These are phyloP conservation scores for Tinospora cordifolia DNA, from an alignment of 164 flowering plant genomes.

Conservation along the genomic window DNA sequence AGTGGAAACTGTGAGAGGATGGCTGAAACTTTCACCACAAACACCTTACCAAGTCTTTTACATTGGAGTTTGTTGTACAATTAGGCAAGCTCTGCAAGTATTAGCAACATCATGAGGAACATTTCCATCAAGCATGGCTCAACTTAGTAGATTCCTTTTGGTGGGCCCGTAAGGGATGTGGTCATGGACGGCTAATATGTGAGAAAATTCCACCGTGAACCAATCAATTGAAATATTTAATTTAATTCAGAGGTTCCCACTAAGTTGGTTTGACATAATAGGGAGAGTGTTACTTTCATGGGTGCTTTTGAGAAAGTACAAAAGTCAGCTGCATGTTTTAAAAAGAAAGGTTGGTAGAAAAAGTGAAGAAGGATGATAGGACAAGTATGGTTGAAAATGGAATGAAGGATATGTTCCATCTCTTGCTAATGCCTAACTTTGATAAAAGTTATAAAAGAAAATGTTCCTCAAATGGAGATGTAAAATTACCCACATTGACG, in stretches of 20 bases:
- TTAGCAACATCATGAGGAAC: not conserved
- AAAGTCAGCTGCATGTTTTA: slow-evolving; percentile 18
- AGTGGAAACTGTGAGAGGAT: not conserved
- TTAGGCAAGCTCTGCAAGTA: slow-evolving; percentile 1
- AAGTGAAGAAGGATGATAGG: slow-evolving; percentile 19
- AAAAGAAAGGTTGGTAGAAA: slow-evolving; percentile 14
- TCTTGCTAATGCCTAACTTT: slow-evolving; percentile 15
- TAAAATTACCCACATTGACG: not conserved
- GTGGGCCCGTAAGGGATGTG: not conserved
- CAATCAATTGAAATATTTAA: not conserved
- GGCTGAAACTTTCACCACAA: not conserved
- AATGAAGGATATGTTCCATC: slow-evolving; percentile 28
- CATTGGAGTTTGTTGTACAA: not conserved
- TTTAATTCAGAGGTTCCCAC: slow-evolving; percentile 5
- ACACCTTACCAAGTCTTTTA: not conserved
- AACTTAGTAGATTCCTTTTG: not conserved
- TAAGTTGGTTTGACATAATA: slow-evolving; percentile 11
- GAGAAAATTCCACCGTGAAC: not conserved
- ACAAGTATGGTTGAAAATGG: slow-evolving; percentile 27
- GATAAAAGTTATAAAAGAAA: slow-evolving; percentile 12
- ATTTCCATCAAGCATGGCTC: not conserved
- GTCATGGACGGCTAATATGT: not conserved
- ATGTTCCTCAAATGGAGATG: slow-evolving; percentile 16
- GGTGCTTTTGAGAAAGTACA: not conserved
- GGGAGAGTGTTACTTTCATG: not conserved